Evolutionary conservation across 805 yeast species (phyloP).

Genomic region (Saccharomycopsis oosterbeekiorum): DNA sequence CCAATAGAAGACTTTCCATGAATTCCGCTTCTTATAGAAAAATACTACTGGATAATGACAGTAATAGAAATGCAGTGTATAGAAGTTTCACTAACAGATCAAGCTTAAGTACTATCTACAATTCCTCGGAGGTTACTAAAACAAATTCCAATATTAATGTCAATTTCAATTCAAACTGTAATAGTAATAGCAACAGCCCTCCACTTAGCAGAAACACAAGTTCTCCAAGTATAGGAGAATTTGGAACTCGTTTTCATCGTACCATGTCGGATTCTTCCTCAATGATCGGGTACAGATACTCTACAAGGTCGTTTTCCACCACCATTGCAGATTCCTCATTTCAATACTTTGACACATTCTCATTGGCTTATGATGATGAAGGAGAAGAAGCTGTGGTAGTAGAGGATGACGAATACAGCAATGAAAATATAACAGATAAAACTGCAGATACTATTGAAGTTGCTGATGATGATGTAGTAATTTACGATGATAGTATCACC

Average conservation of each 20-base stretch:
- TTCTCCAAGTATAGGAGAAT: neutral
- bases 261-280: conserved; percentile 5
- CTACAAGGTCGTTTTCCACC: conserved; percentile 6
- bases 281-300: conserved; percentile 15
- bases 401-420: neutral
- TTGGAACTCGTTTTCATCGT: neutral
- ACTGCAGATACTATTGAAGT: conserved; percentile 7
- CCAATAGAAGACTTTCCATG: neutral
- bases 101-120: neutral
- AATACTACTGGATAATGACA: neutral
- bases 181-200: neutral
- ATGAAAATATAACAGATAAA: conserved; percentile 4
- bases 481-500: neutral
- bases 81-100: neutral
- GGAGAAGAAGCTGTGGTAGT: neutral
- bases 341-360: conserved; percentile 16
- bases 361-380: conserved; percentile 10
- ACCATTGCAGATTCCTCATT: conserved; percentile 6
- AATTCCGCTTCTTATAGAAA: neutral
- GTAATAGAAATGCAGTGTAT: neutral
- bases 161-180: neutral
- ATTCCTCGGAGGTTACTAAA: neutral
- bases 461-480: neutral
- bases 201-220: neutral
- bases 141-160: neutral